Evolutionary conservation across 257 asterid species (phyloP).

Genomic region (Solanum acaule): DNA sequence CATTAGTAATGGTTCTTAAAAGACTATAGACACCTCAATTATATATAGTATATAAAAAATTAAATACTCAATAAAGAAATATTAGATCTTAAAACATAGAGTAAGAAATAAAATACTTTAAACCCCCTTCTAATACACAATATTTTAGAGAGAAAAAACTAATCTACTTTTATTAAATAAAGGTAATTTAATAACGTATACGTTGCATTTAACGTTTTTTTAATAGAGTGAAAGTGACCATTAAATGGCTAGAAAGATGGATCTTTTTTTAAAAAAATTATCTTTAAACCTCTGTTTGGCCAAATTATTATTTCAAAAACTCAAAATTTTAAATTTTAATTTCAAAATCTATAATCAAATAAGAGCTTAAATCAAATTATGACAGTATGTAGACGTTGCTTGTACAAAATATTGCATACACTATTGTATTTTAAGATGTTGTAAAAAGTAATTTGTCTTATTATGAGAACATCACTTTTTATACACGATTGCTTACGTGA

Average conservation of each 20-base stretch:
- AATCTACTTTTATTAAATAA: neutral
- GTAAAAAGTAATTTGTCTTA: neutral
- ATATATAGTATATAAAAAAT: too few relatives aligned
- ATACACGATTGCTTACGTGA: too few relatives aligned
- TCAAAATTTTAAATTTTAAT: too few relatives aligned
- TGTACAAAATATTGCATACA: neutral
- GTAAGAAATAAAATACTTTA: neutral
- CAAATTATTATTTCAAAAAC: too few relatives aligned
- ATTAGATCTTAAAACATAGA: neutral
- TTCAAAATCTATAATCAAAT: too few relatives aligned
- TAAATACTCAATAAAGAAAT: neutral
- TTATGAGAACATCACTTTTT: neutral
- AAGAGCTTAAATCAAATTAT: neutral
- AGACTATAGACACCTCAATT: too few relatives aligned
- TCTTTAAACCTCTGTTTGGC: neutral
- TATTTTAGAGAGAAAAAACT: too few relatives aligned
- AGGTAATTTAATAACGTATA: too few relatives aligned
- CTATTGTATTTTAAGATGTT: neutral
- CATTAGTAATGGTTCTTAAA: neutral
- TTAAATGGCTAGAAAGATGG: too few relatives aligned
- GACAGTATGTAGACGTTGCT: neutral
- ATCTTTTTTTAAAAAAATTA: too few relatives aligned
- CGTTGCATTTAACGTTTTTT: too few relatives aligned
- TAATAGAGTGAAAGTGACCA: too few relatives aligned
- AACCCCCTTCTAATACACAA: neutral